Percentiles rank a stretch among this genome's conserved stretches.
phyloP scores from a whole-genome alignment of 768 basidiomycete genomes.

The Lyophyllum semitale region DNA sequence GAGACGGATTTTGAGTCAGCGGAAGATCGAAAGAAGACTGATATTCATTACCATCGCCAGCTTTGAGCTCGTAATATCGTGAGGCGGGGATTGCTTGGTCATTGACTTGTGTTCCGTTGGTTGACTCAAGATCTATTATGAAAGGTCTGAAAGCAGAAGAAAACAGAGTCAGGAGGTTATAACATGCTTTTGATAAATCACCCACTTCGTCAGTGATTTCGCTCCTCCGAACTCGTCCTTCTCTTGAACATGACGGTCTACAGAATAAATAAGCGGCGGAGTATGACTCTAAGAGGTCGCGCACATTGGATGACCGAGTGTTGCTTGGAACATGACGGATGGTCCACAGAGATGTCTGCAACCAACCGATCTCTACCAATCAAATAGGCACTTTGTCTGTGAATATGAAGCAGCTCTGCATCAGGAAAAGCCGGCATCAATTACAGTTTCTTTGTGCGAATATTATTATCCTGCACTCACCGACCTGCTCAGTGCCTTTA shows the following conservation, averaged over 20 bases:
- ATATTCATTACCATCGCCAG: conserved; percentile 67
- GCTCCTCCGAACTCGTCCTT: conserved; percentile 85
- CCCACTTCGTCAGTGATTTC: conserved; percentile 84
- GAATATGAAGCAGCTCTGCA: conserved; percentile 87
- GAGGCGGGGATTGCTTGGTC: conserved; percentile 82
- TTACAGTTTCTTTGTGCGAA: neutral
- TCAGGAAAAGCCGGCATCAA: neutral
- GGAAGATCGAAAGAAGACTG: neutral
- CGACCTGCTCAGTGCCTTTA: conserved; percentile 90
- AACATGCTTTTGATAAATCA: conserved; percentile 12
- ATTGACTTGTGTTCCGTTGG: conserved; percentile 93
- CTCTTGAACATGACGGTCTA: conserved; percentile 82
- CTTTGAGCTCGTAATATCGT: conserved; percentile 82
- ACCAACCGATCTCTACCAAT: conserved; percentile 89
- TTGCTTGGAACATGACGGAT: conserved; percentile 98
- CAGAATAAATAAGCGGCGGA: conserved; percentile 8
- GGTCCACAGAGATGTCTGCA: conserved; percentile 85
- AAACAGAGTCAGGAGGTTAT: conserved; percentile 2
- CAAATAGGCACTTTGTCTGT: conserved; percentile 92
- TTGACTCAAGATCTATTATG: conserved; percentile 97
- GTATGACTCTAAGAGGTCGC: conserved; percentile 23
- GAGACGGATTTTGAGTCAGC: neutral
- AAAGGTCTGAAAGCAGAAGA: conserved; percentile 72
- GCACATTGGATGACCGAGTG: conserved; percentile 94
- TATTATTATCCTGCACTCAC: conserved; percentile 46